Evolutionary conservation across 192 early-diverging fungal species (phyloP).

Genomic region (Podila horticola): DNA sequence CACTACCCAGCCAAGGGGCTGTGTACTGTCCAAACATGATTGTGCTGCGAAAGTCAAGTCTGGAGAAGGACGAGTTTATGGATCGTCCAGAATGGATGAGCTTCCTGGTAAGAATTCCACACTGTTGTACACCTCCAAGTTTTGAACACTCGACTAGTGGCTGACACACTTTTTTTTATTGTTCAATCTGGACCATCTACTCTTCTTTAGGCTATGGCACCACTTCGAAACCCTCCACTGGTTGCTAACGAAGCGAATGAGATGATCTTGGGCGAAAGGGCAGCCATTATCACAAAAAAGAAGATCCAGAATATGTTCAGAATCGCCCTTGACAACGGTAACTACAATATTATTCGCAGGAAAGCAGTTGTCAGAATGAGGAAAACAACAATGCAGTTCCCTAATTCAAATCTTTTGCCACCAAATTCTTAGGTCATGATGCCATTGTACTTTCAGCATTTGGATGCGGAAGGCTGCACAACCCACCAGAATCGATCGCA

Average conservation of each 20-base stretch:
- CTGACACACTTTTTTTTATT: background rate
- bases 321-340: conserved; percentile 58
- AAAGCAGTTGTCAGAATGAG: background rate
- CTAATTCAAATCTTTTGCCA: background rate
- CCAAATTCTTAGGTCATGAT: conserved; percentile 43
- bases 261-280: conserved; percentile 46
- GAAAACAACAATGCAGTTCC: background rate
- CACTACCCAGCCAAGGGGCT: conserved; percentile 47
- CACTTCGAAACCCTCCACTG: conserved; percentile 43
- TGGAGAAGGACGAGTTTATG: conserved; percentile 43
- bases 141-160: background rate
- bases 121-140: background rate
- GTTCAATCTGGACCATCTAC: background rate
- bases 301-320: conserved; percentile 57
- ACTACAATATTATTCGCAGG: background rate
- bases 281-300: conserved; percentile 46
- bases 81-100: conserved; percentile 55
- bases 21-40: conserved; percentile 57
- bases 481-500: conserved; percentile 50
- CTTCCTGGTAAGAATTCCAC: conserved; percentile 39
- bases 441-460: conserved; percentile 56
- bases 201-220: conserved; percentile 46
- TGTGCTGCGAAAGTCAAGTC: conserved; percentile 43
- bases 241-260: conserved; percentile 31
- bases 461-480: conserved; percentile 53